These are phyloP conservation scores for Colletotrichum camelliae DNA, from an alignment of 2,329 filamentous ascomycete species.

Conservation along the genomic window DNA sequence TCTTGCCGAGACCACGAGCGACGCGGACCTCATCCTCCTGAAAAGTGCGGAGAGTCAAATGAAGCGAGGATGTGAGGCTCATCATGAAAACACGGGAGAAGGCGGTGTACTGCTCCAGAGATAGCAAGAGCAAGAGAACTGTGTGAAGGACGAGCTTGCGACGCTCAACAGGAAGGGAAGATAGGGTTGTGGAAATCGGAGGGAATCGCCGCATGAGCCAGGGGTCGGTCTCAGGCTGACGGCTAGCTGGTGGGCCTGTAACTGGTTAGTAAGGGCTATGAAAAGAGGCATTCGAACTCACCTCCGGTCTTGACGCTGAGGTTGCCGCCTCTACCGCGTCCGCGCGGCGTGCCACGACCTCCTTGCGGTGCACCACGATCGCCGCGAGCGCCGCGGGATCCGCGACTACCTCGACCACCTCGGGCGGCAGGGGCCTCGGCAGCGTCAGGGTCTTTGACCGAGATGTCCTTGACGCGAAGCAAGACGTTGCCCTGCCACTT, in stretches of 20 bases:
- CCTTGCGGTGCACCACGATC: slow-evolving; percentile 17
- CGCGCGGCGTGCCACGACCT: slow-evolving; percentile 13
- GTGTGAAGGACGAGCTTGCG: slow-evolving; percentile 74
- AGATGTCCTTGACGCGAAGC: slow-evolving; percentile 73
- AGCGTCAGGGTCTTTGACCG: slow-evolving; percentile 48
- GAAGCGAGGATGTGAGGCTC: slow-evolving; percentile 72
- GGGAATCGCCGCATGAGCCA: slow-evolving; percentile 57
- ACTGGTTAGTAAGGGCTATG: neutral
- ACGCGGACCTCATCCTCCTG: slow-evolving; percentile 77
- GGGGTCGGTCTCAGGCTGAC: slow-evolving; percentile 44
- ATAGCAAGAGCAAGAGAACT: slow-evolving; percentile 74
- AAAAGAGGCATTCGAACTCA: neutral
- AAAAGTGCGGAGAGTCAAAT: slow-evolving; percentile 68
- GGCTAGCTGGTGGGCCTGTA: neutral
- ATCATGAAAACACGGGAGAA: slow-evolving; percentile 76
- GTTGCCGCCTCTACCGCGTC: slow-evolving; percentile 16
- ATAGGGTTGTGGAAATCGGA: slow-evolving; percentile 66
- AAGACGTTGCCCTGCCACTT: slow-evolving; percentile 80
- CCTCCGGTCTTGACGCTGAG: slow-evolving; percentile 26
- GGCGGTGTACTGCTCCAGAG: slow-evolving; percentile 77
- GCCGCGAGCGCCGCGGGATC: slow-evolving; percentile 24
- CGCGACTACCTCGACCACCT: slow-evolving; percentile 38
- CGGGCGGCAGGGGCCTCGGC: slow-evolving; percentile 29
- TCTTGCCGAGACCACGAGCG: slow-evolving; percentile 74
- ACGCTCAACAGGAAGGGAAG: slow-evolving; percentile 63